phyloP scores from a whole-genome alignment of 257 asterid species.

The Primulina eburnea region DNA sequence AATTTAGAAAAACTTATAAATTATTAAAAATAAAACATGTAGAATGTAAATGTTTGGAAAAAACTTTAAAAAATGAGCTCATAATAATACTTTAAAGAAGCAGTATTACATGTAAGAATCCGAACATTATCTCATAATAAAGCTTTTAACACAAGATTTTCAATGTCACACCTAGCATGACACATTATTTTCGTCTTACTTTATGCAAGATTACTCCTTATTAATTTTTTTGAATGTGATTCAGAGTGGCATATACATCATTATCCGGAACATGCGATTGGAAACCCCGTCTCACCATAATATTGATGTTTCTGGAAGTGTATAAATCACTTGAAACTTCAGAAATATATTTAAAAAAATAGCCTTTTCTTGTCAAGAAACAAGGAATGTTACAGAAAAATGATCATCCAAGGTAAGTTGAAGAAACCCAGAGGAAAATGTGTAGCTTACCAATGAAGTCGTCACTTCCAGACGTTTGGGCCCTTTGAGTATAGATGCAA shows the following conservation, averaged over 20 bases:
- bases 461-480: slow-evolving; percentile 92
- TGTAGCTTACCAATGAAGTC: slow-evolving; percentile 85
- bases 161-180: not conserved
- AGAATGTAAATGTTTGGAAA: too few relatives aligned
- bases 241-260: not conserved
- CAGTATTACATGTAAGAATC: not conserved
- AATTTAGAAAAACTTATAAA: too few relatives aligned
- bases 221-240: not conserved
- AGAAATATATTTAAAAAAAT: slow-evolving; percentile 20
- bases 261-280: not conserved
- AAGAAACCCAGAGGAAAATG: slow-evolving; percentile 80
- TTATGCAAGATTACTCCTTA: not conserved
- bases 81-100: too few relatives aligned
- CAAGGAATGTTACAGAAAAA: slow-evolving; percentile 26
- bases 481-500: slow-evolving; percentile 50
- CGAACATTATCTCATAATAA: too few relatives aligned
- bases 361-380: slow-evolving; percentile 36
- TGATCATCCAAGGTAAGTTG: slow-evolving; percentile 74
- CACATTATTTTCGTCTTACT: not conserved
- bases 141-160: not conserved
- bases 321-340: slow-evolving; percentile 20
- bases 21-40: too few relatives aligned
- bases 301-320: not conserved
- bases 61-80: too few relatives aligned
- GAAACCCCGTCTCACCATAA: not conserved